phyloP scores from a whole-genome alignment of 768 basidiomycete species.

The Termitomyces sp. region DNA sequence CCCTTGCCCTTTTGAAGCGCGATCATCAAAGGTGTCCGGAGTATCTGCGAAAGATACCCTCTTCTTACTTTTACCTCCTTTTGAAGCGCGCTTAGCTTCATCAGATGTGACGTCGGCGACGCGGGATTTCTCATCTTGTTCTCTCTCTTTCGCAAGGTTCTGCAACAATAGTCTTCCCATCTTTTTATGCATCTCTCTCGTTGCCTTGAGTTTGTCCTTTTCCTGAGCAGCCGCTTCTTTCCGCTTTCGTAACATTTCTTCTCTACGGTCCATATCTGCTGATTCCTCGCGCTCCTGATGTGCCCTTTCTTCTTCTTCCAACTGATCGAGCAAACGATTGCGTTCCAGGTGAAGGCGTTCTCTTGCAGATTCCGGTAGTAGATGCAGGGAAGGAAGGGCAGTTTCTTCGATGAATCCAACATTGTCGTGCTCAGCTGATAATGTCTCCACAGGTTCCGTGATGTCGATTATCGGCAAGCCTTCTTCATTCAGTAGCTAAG shows the following conservation, averaged over 20 bases:
- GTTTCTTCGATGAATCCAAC: slow-evolving; percentile 32
- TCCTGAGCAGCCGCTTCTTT: slow-evolving; percentile 41
- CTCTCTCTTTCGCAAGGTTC: slow-evolving; percentile 36
- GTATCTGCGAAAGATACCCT: slow-evolving; percentile 59
- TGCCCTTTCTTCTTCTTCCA: slow-evolving; percentile 65
- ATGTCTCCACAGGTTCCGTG: slow-evolving; percentile 45
- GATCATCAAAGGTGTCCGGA: slow-evolving; percentile 26
- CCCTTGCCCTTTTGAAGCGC: slow-evolving; percentile 11
- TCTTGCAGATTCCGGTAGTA: slow-evolving; percentile 40
- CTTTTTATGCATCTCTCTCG: slow-evolving; percentile 63
- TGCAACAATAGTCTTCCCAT: slow-evolving; percentile 68
- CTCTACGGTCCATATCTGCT: slow-evolving; percentile 33
- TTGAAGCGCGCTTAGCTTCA: slow-evolving; percentile 17
- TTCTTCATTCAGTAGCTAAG: slow-evolving; percentile 68
- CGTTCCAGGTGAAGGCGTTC: slow-evolving; percentile 53
- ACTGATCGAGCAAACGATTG: slow-evolving; percentile 56
- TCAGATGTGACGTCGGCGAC: slow-evolving; percentile 27
- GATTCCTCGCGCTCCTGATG: slow-evolving; percentile 37
- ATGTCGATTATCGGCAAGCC: slow-evolving; percentile 79
- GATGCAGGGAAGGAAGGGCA: slow-evolving; percentile 40
- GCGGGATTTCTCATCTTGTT: slow-evolving; percentile 30
- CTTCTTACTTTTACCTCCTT: slow-evolving; percentile 42
- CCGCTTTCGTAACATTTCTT: slow-evolving; percentile 45
- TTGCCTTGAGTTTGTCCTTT: slow-evolving; percentile 31
- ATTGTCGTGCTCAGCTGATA: slow-evolving; percentile 8